These are phyloP conservation scores for Solanum rostratum DNA, from an alignment of 257 asterid genomes.

Conservation along the genomic window DNA sequence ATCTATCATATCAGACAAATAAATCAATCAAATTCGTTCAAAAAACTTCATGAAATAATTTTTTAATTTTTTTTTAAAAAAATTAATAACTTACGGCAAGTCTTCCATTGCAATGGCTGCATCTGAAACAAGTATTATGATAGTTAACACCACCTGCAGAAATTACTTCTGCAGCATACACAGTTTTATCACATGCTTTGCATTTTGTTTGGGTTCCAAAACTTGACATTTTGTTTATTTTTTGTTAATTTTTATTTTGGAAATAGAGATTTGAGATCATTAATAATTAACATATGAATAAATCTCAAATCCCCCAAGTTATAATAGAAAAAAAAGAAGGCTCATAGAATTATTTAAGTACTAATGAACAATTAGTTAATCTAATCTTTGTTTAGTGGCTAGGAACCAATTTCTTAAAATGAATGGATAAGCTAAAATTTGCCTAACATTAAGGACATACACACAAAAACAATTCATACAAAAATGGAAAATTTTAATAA, in stretches of 20 bases:
- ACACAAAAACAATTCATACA: no score
- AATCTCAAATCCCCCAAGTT: background rate
- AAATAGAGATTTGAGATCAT: background rate
- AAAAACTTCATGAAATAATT: background rate
- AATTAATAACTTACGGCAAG: slow-evolving; percentile 30
- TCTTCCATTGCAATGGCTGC: slow-evolving; percentile 44
- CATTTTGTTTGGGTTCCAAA: slow-evolving; percentile 29
- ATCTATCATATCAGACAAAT: background rate
- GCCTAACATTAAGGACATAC: background rate
- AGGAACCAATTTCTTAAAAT: background rate
- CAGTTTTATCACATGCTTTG: slow-evolving; percentile 55
- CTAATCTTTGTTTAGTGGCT: background rate
- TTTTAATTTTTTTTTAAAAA: background rate
- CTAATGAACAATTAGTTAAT: background rate
- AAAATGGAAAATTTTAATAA: background rate
- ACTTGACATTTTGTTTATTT: background rate
- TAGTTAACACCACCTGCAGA: slow-evolving; percentile 47
- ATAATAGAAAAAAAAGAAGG: background rate
- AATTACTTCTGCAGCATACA: slow-evolving; percentile 46
- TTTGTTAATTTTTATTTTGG: slow-evolving; percentile 1
- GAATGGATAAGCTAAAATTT: background rate
- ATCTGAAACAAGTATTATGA: slow-evolving; percentile 57
- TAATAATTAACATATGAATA: background rate
- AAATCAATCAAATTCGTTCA: background rate
- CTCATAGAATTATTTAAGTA: background rate